Conservation (phyloP, 345 rosid species). For the Erysimum cheiranthoides region DNA sequence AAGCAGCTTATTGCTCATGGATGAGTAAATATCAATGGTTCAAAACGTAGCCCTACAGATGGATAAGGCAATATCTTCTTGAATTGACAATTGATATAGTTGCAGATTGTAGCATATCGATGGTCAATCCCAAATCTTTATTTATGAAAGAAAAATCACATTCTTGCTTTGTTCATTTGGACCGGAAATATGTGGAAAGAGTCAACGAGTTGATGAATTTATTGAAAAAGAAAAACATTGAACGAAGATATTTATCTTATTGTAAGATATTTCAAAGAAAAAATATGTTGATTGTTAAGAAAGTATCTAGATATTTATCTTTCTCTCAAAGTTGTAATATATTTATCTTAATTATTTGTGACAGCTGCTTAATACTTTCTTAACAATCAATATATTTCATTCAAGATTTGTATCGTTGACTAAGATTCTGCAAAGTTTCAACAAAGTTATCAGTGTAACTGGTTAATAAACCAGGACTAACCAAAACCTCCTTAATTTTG, state of each 20-base stretch:
- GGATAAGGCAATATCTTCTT: neutral
- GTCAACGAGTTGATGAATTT: neutral
- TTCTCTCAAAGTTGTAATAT: no score
- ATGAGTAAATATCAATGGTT: no score
- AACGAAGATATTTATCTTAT: neutral
- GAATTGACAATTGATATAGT: no score
- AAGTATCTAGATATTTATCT: neutral
- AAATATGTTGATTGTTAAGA: no score
- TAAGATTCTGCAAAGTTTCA: slow-evolving; percentile 27
- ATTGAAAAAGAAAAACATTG: neutral
- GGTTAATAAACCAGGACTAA: slow-evolving; percentile 18
- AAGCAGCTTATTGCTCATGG: no score
- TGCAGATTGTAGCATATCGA: neutral
- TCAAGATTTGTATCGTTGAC: slow-evolving; percentile 13
- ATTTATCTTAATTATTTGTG: neutral
- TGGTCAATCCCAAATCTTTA: neutral
- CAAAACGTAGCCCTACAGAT: no score
- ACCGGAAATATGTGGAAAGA: no score
- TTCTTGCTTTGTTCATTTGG: neutral
- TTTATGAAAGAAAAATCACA: neutral
- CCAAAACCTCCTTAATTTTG: slow-evolving; percentile 36
- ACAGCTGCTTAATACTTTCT: neutral
- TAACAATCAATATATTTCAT: neutral
- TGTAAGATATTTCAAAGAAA: no score
- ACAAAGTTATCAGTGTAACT: slow-evolving; percentile 23